A percentile compares a stretch with the other conserved stretches of the same genome.
Conservation (phyloP, 331 rosid species). For the Malus hybrid region DNA sequence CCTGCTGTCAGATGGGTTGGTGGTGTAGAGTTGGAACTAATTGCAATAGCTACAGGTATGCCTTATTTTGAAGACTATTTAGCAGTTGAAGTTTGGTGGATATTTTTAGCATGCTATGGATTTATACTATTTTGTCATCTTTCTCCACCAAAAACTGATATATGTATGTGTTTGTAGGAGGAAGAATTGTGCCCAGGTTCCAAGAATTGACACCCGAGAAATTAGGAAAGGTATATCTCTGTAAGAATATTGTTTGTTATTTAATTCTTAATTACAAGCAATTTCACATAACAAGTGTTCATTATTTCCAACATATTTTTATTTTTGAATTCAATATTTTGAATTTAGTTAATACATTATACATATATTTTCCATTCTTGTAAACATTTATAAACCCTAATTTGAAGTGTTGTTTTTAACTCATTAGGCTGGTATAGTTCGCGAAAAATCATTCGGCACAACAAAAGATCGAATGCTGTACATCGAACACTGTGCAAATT, state of each 20-base stretch:
- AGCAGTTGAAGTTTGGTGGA: background rate
- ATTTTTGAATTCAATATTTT: background rate
- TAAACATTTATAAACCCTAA: background rate
- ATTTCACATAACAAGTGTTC: background rate
- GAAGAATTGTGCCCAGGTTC: conserved; percentile 97
- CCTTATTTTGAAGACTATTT: conserved; percentile 6
- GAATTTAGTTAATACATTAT: background rate
- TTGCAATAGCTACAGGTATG: conserved; percentile 94
- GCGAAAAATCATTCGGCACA: conserved; percentile 90
- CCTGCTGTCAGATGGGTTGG: conserved; percentile 99
- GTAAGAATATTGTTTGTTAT: background rate
- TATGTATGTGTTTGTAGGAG: conserved; percentile 49
- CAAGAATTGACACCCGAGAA: conserved; percentile 89
- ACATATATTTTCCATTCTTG: background rate
- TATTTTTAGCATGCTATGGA: background rate
- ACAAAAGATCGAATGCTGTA: conserved; percentile 95
- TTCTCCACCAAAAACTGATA: background rate
- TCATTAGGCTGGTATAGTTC: conserved; percentile 83
- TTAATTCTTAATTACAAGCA: background rate
- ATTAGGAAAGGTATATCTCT: conserved; percentile 66
- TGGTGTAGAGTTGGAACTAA: conserved; percentile 97
- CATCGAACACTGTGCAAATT: conserved; percentile 98
- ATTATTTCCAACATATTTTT: background rate
- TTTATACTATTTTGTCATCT: conserved; percentile 1
- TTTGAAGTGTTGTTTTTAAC: background rate